Conservation (phyloP, 306 rosid genomes). For the Styphnolobium japonicum region DNA sequence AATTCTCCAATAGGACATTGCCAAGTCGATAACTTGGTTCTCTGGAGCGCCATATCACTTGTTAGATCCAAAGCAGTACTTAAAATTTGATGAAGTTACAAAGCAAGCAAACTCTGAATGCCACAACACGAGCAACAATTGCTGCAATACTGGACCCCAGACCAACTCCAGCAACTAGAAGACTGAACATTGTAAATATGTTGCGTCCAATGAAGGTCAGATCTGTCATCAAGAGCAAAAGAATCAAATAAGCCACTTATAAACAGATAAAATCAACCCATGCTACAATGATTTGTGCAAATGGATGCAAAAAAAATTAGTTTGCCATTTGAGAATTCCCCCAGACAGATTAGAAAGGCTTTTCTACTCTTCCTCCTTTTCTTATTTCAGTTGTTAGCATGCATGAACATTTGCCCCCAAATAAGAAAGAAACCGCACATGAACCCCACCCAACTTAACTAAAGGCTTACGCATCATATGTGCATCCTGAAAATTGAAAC, state of each 20-base stretch:
- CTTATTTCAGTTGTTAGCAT: slow-evolving; percentile 2
- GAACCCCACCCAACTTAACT: neutral
- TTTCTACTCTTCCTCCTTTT: neutral
- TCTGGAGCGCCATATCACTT: slow-evolving; percentile 12
- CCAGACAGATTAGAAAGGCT: neutral
- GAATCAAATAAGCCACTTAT: neutral
- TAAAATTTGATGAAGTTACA: slow-evolving; percentile 15
- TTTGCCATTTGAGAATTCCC: neutral
- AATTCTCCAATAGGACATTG: slow-evolving; percentile 21
- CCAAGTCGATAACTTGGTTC: slow-evolving; percentile 20
- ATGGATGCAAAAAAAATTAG: neutral
- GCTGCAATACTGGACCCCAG: slow-evolving; percentile 18
- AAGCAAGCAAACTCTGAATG: slow-evolving; percentile 12
- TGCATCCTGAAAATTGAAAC: neutral
- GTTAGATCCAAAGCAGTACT: slow-evolving; percentile 9
- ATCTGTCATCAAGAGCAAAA: slow-evolving; percentile 28
- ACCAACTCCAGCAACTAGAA: slow-evolving; percentile 19
- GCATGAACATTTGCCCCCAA: slow-evolving; percentile 9
- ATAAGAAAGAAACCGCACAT: slow-evolving; percentile 16
- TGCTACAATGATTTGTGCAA: slow-evolving; percentile 13
- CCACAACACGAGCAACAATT: slow-evolving; percentile 9
- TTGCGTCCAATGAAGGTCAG: neutral
- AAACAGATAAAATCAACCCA: slow-evolving; percentile 17
- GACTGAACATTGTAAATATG: slow-evolving; percentile 19
- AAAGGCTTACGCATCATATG: neutral